phyloP scores from a whole-genome alignment of 2,329 filamentous ascomycete genomes.

The Hypomyces perniciosus region DNA sequence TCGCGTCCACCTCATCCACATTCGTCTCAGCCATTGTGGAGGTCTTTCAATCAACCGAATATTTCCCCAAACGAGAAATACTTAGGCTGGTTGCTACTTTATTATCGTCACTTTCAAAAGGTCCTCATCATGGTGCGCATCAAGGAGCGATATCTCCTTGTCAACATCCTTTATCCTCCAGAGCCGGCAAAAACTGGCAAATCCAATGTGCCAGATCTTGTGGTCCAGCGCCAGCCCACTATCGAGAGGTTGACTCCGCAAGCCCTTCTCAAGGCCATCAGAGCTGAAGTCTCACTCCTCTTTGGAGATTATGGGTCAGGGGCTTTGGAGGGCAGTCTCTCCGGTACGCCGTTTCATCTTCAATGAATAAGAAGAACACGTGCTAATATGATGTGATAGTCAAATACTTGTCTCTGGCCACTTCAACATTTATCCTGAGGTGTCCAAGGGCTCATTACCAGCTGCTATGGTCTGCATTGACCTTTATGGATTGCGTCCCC shows the following conservation, averaged over 20 bases:
- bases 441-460: conserved; percentile 77
- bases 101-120: background rate
- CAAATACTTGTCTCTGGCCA: conserved; percentile 89
- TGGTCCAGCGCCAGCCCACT: conserved; percentile 76
- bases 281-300: conserved; percentile 61
- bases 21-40: too few relatives aligned
- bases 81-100: background rate
- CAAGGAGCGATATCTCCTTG: conserved; percentile 92
- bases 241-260: conserved; percentile 62
- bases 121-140: conserved; percentile 74
- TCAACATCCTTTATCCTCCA: conserved; percentile 84
- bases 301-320: conserved; percentile 90
- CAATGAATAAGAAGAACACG: background rate
- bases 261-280: conserved; percentile 62
- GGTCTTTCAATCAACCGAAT: too few relatives aligned
- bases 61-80: too few relatives aligned
- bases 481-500: conserved; percentile 68
- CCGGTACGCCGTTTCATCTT: conserved; percentile 43
- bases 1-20: too few relatives aligned
- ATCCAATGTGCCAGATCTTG: conserved; percentile 47
- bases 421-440: conserved; percentile 86
- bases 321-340: conserved; percentile 61
- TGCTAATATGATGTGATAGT: conserved; percentile 45
- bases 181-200: conserved; percentile 32
- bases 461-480: conserved; percentile 84